Evolutionary conservation across 257 asterid genomes (phyloP).

Genomic region (Salvia hispanica): DNA sequence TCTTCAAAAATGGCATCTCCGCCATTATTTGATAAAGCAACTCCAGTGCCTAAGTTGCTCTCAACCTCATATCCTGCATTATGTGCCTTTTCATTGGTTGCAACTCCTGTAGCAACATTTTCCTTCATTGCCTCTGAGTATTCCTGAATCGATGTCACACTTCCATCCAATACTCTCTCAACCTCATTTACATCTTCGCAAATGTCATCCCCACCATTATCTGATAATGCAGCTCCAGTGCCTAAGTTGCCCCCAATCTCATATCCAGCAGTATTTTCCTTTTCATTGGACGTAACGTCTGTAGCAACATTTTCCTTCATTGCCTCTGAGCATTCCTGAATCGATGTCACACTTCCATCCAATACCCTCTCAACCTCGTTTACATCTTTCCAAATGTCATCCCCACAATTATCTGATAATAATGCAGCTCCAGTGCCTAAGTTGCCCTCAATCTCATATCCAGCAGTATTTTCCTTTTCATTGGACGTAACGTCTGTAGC

Average conservation of each 20-base stretch:
- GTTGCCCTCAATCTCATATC: constrained; percentile 24
- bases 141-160: constrained; percentile 5
- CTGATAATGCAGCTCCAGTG: constrained; percentile 16
- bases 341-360: constrained; percentile 2
- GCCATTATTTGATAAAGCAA: constrained; percentile 5
- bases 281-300: constrained; percentile 17
- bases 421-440: constrained; percentile 15
- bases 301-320: constrained; percentile 17
- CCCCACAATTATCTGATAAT: constrained; percentile 11
- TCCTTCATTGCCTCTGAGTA: constrained; percentile 13
- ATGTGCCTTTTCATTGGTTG: constrained; percentile 14
- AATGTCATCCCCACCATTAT: constrained; percentile 11
- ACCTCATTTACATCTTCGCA: constrained; percentile 1
- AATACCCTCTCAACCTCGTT: constrained; percentile 27
- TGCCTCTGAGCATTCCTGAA: constrained; percentile 3
- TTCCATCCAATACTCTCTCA: neutral
- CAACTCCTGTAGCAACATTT: constrained; percentile 7
- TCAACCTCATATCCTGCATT: constrained; percentile 24
- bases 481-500: neutral
- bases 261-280: constrained; percentile 5
- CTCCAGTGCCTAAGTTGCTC: constrained; percentile 20
- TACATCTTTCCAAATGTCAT: constrained; percentile 10
- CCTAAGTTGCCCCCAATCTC: constrained; percentile 26
- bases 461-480: constrained; percentile 20
- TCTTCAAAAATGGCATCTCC: constrained; percentile 20